A percentile compares a stretch with the other conserved stretches of the same genome.
phyloP scores from a whole-genome alignment of 306 rosid species.

The Acmispon strigosus region DNA sequence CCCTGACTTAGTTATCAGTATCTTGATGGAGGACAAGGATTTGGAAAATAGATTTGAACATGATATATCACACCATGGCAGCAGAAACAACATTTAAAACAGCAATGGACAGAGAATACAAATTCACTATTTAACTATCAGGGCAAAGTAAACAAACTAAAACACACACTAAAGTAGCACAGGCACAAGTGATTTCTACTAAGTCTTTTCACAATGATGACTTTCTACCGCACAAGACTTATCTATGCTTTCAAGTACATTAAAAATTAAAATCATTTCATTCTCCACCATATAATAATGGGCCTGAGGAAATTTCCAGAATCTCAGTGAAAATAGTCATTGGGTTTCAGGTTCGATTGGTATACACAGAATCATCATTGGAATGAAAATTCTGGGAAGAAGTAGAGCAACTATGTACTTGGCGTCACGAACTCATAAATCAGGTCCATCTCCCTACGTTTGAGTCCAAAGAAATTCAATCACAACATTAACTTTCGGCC shows the following conservation, averaged over 20 bases:
- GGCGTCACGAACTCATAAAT: neutral
- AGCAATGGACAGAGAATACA: neutral
- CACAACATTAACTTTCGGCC: neutral
- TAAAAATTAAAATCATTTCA: neutral
- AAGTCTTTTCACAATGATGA: neutral
- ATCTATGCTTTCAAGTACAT: neutral
- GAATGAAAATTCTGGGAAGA: neutral
- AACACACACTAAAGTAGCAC: neutral
- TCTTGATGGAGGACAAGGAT: neutral
- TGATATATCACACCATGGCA: neutral
- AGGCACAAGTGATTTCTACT: neutral
- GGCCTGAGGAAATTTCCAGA: constrained; percentile 1
- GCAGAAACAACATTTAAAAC: neutral
- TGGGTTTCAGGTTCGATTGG: neutral
- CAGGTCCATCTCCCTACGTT: constrained; percentile 1
- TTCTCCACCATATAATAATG: neutral
- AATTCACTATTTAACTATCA: neutral
- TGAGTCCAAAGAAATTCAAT: constrained; percentile 11
- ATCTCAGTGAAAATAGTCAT: neutral
- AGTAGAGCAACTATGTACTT: neutral
- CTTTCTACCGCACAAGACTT: neutral
- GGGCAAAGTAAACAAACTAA: neutral
- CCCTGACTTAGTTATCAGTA: neutral
- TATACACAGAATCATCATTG: constrained; percentile 3
- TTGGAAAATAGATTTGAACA: neutral